Evolutionary conservation across 225 moss, liverwort and hornwort genomes (phyloP), one percentile per base, ranked within the genome.

Genomic region (Bryum argenteum): DNA sequence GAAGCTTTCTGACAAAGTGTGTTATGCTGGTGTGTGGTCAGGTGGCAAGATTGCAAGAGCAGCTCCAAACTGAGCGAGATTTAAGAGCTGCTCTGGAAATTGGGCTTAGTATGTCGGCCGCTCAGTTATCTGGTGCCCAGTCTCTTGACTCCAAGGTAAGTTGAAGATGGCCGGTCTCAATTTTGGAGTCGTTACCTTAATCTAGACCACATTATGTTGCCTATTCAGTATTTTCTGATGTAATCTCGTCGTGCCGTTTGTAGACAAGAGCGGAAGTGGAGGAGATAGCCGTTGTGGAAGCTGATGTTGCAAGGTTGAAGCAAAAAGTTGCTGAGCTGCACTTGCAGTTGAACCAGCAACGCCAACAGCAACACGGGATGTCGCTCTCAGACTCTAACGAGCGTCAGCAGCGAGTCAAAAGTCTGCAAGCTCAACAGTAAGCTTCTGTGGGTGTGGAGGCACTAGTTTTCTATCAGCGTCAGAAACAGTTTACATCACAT

Each of bases 351-450:
- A 93, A 87, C 68, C 88, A 84, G 54, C 97, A 96, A 77, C 92
- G 87, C 18, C 87, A 94, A 73, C 93, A 93, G 80, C 97, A 97
- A 75, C 96, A 97, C 68, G 91, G 89, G 40, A 89, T 89, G 71
- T 89, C 93, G 59, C 86, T 93, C 18, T 83, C 95, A 41, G 91
- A 93, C 64, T 83, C 94, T n/a, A 81, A 82, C 57, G 97, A 97
- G 63, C 85, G 91, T 71, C 91, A 89, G 45, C 93, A 97, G 57
- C 97, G 91, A 65, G 93, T 97, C 69, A 94, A 90, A 73, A 91
- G 87, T 65, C 83, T 97, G 42, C 97, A 97, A 90, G 90, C 88
- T 71, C 97, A 97, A 78, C 91, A 97, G 97, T 97, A 90, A 88
- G 91, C 23, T 54, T 44, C 17, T 68, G 33, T 77, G 39, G 61